A percentile compares a stretch with the other conserved stretches of the same genome.
Conservation (phyloP, 768 basidiomycete species). For the Pleurotus giganteus region DNA sequence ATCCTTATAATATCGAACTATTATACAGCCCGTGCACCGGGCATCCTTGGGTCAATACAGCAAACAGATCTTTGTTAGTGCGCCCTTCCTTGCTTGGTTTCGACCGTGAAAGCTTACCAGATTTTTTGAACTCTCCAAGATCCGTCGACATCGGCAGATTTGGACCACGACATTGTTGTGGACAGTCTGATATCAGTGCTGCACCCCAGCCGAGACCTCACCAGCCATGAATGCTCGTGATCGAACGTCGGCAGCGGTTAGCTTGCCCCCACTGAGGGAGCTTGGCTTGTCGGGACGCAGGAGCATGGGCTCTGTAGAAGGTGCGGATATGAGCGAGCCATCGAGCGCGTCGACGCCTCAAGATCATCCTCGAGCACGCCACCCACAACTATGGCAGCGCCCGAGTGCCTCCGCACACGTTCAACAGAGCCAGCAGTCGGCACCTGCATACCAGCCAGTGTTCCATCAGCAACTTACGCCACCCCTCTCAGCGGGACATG, state of each 20-base stretch:
- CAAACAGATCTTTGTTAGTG: neutral
- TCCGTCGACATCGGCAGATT: conserved; percentile 71
- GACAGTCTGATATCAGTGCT: conserved; percentile 40
- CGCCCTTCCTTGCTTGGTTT: neutral
- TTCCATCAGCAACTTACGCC: conserved; percentile 49
- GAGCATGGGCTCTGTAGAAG: neutral
- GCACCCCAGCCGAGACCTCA: neutral
- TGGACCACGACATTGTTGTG: neutral
- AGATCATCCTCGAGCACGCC: conserved; percentile 27
- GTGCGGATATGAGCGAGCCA: neutral
- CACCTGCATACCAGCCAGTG: conserved; percentile 22
- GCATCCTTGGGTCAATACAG: neutral
- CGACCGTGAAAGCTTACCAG: neutral
- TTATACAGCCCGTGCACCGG: neutral
- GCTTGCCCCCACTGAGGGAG: conserved; percentile 2
- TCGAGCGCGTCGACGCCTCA: conserved; percentile 14
- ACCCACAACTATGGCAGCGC: conserved; percentile 34
- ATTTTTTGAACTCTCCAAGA: conserved; percentile 28
- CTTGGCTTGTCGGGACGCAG: conserved; percentile 49
- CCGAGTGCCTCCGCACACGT: conserved; percentile 18
- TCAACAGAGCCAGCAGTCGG: conserved; percentile 19
- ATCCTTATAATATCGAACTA: neutral
- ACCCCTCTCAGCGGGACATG: conserved; percentile 43
- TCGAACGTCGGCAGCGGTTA: neutral
- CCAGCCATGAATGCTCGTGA: neutral